Evolutionary conservation across 2,329 filamentous ascomycete genomes (phyloP), one percentile per base, ranked within the genome.

Genomic region (Aspergillus tamarii): DNA sequence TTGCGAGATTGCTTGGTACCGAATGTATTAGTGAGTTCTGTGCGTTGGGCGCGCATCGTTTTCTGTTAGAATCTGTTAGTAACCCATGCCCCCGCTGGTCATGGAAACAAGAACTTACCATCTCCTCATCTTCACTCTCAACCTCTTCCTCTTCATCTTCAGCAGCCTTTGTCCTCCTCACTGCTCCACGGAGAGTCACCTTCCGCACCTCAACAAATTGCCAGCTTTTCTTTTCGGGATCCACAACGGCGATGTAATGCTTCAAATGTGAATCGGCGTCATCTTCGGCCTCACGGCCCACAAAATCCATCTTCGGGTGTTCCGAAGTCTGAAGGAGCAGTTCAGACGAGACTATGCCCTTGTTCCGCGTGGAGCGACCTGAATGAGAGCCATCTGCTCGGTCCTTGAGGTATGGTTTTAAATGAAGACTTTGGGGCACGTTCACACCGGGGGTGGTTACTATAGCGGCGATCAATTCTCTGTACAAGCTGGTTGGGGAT

Each of bases 241-340:
- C 86, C 68, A 83, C 87, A 50, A 89, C 79, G 58, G 85, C 87
- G 64, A 89, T 74, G 68, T 89, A 90, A 76, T 89, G 86, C 67
- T 85, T 84, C 62, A 86, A 74, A 64, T 84, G 77, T 34, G 81
- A 82, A 62, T 87, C 83, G 57, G 82, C 79, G 46, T 81, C 78
- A 60, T 85, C 82, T 63, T 83, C 81, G 32, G 77, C 78, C 69
- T 83, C 81, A 41, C 78, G 79, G 26, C 84, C 87, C 23, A 81
- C 80, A 69, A 88, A 89, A 74, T 89, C 86, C 59, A 89, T 80
- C 59, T 83, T 85, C 16, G 84, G 80, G 67, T 89, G 87, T 56
- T 84, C 78, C 30, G 86, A 87, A 7, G 87, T 87, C 64, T 89
- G 87, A 11, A 89, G 81, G 41, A 89, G 81, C 8, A 89, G 73